phyloP scores from a whole-genome alignment of 345 rosid species.

The Eucalyptus victrix region DNA sequence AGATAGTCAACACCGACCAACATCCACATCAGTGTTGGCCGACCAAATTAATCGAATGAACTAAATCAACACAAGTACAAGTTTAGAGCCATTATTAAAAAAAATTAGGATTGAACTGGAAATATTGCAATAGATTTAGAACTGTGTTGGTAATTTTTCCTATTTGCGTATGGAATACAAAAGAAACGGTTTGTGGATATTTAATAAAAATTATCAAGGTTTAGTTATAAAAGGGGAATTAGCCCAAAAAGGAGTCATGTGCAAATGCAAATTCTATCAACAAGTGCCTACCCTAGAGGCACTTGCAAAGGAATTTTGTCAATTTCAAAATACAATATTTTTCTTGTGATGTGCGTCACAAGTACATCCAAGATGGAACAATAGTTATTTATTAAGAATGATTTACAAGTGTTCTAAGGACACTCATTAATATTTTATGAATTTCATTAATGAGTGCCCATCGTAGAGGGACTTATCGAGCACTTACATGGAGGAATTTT shows the following conservation, averaged over 20 bases:
- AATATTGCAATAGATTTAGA: too few relatives aligned
- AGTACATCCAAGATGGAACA: fast-evolving
- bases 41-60: fast-evolving
- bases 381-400: too few relatives aligned
- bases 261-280: not conserved
- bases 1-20: fast-evolving
- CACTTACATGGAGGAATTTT: not conserved
- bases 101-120: too few relatives aligned
- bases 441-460: not conserved
- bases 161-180: not conserved
- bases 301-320: not conserved
- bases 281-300: not conserved
- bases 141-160: too few relatives aligned
- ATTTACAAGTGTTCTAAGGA: too few relatives aligned
- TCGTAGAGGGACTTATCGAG: not conserved
- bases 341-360: not conserved
- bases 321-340: too few relatives aligned
- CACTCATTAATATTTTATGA: too few relatives aligned
- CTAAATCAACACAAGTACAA: too few relatives aligned
- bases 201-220: not conserved
- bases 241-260: not conserved
- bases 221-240: not conserved
- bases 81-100: too few relatives aligned
- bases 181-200: not conserved
- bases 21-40: fast-evolving